Conservation (phyloP, 352 stramenopile genomes). For the Phytophthora sojae region DNA sequence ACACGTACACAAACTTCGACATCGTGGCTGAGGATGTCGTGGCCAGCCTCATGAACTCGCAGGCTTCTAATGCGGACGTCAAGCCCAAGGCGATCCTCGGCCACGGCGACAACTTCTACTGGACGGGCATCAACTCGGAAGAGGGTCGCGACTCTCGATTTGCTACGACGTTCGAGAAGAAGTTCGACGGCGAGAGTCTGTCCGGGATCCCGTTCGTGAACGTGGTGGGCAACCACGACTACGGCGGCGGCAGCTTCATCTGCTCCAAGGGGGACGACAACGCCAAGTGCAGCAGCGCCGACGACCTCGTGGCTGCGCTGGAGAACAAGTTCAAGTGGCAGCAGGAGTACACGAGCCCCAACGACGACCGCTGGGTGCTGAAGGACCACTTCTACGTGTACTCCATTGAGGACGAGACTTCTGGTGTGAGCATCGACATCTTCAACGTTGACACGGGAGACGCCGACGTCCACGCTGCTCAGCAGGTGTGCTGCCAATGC, state of each 20-base stretch:
- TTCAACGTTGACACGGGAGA: constrained; percentile 68
- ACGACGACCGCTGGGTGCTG: constrained; percentile 65
- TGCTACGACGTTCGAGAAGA: constrained; percentile 26
- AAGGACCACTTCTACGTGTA: constrained; percentile 66
- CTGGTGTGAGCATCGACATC: constrained; percentile 53
- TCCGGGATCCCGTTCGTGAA: constrained; percentile 59
- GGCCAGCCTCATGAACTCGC: constrained; percentile 38
- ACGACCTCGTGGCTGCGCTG: constrained; percentile 46
- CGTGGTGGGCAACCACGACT: constrained; percentile 74
- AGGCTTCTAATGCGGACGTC: constrained; percentile 37
- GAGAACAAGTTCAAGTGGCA: constrained; percentile 31
- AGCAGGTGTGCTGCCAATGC: constrained; percentile 79
- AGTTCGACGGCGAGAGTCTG: constrained; percentile 49
- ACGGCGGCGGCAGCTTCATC: constrained; percentile 59
- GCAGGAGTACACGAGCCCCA: constrained; percentile 59
- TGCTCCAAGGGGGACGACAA: constrained; percentile 45
- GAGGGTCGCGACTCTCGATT: constrained; percentile 51
- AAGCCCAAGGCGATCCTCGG: constrained; percentile 58
- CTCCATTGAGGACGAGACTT: constrained; percentile 37
- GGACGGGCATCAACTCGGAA: constrained; percentile 53
- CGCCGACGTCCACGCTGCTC: constrained; percentile 53
- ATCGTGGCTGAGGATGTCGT: constrained; percentile 31
- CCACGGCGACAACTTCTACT: constrained; percentile 44
- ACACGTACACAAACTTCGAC: constrained; percentile 38
- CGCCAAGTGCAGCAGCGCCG: constrained; percentile 42